phyloP scores from a whole-genome alignment of 208 protist genomes.

The Acanthamoeba royreba region DNA sequence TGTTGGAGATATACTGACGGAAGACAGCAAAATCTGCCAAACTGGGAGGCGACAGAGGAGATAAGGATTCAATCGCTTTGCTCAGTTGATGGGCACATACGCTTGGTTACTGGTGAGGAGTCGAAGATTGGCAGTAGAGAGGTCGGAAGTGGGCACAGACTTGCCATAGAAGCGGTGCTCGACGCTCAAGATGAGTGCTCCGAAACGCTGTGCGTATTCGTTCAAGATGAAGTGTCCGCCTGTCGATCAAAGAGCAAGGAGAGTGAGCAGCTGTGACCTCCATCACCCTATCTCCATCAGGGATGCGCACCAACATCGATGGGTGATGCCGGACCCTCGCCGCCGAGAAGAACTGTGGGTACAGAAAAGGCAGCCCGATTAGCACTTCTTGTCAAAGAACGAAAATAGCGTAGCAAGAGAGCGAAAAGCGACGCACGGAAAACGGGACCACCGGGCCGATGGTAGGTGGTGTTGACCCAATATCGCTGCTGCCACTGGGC shows the following conservation, averaged over 20 bases:
- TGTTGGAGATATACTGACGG: not conserved
- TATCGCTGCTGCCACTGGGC: constrained; percentile 26
- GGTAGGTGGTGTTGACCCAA: not conserved
- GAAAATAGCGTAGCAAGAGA: not conserved
- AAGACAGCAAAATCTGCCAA: not conserved
- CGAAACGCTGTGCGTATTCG: constrained; percentile 1
- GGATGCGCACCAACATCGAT: not conserved
- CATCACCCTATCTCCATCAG: not conserved
- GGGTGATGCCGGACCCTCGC: not conserved
- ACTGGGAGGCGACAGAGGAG: not conserved
- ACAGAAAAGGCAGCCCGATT: not conserved
- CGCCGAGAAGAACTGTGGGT: not conserved
- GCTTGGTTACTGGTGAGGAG: constrained; percentile 25
- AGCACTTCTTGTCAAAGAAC: not conserved
- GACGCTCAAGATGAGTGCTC: not conserved
- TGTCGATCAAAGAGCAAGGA: not conserved
- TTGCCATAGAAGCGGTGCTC: constrained; percentile 43
- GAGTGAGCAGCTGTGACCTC: not conserved
- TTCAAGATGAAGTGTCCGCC: constrained; percentile 30
- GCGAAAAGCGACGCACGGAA: not conserved
- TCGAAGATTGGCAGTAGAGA: not conserved
- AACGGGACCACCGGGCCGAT: not conserved
- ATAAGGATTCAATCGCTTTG: no score
- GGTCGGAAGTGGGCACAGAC: not conserved
- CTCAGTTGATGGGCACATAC: no score